phyloP scores from a whole-genome alignment of 176 grass and related monocot genomes.

The Oryza nivara region DNA sequence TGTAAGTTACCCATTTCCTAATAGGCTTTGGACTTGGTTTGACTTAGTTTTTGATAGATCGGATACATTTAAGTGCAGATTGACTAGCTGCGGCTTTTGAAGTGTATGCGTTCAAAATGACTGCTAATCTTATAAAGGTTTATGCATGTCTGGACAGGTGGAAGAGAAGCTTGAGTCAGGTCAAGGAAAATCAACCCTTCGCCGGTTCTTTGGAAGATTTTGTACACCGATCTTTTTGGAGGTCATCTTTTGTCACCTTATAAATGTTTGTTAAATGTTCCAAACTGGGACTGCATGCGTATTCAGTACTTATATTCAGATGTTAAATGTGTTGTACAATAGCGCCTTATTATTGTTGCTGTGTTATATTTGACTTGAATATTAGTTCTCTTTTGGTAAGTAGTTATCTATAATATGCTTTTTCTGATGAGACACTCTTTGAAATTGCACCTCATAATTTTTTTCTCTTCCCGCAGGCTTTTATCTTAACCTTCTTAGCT shows the following conservation, averaged over 20 bases:
- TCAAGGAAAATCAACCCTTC: constrained; percentile 74
- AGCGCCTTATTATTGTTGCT: neutral
- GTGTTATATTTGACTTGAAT: neutral
- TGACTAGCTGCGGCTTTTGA: neutral
- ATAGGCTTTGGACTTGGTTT: neutral
- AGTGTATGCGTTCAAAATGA: constrained; percentile 1
- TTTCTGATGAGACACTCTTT: constrained; percentile 15
- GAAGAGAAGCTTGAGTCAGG: constrained; percentile 87
- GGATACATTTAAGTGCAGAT: neutral
- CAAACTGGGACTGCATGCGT: neutral
- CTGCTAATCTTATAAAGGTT: constrained; percentile 22
- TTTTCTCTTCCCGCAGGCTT: constrained; percentile 60
- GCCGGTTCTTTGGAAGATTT: constrained; percentile 81
- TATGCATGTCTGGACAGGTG: constrained; percentile 56
- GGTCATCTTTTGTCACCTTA: constrained; percentile 36
- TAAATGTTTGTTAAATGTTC: constrained; percentile 12
- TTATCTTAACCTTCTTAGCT: constrained; percentile 89
- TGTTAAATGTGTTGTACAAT: neutral
- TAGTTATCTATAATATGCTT: neutral
- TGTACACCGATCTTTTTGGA: constrained; percentile 92
- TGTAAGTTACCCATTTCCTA: neutral
- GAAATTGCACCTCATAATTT: constrained; percentile 20
- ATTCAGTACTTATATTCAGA: neutral
- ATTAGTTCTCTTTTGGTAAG: neutral
- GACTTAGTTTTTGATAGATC: neutral